These are phyloP conservation scores for Cicer chorassanicum DNA, from an alignment of 306 rosid species.

Conservation along the genomic window DNA sequence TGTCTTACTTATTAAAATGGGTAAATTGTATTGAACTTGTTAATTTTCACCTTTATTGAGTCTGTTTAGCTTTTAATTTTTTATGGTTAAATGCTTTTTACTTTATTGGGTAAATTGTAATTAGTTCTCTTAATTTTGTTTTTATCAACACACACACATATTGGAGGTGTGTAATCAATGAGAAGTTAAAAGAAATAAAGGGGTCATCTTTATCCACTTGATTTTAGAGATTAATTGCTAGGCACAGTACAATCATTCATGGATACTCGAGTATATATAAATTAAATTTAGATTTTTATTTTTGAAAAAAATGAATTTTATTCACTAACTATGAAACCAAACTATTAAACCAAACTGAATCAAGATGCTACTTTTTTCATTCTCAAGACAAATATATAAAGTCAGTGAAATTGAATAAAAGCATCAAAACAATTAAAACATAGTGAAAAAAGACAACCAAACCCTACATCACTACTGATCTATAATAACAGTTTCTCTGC, in stretches of 20 bases:
- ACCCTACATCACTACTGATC: constrained; percentile 16
- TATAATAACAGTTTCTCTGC: background rate
- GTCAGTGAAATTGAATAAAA: background rate
- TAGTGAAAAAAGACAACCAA: background rate
- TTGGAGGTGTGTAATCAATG: too few species aligned
- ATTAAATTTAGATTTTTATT: too few species aligned
- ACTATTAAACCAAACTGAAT: too few species aligned
- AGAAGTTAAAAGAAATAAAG: background rate
- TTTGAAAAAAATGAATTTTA: background rate
- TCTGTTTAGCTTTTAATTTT: too few species aligned
- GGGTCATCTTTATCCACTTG: background rate
- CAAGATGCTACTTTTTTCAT: background rate
- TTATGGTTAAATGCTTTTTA: background rate
- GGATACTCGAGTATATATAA: too few species aligned
- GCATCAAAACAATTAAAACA: background rate
- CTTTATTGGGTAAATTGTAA: background rate
- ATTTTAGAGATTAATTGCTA: too few species aligned
- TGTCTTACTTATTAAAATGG: too few species aligned
- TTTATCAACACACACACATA: too few species aligned
- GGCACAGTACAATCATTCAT: too few species aligned
- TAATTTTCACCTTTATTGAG: too few species aligned
- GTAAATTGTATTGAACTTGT: too few species aligned
- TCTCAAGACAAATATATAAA: background rate
- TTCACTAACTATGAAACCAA: background rate
- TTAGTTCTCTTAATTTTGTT: too few species aligned